Evolutionary conservation across 2,329 filamentous ascomycete species (phyloP).

Genomic region (Simplicillium sp.): DNA sequence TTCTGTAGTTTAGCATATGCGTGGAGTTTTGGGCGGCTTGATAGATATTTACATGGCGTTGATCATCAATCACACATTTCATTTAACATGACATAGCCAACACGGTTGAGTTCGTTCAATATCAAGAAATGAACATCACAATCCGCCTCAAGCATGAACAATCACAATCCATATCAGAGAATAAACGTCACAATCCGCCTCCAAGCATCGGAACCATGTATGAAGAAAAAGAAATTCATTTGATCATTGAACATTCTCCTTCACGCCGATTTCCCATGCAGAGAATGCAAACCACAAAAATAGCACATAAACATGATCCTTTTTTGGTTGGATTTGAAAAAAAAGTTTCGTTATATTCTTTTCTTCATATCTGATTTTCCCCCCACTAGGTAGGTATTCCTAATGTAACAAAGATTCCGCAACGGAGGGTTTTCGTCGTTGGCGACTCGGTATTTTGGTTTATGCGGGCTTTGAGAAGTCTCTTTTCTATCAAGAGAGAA

Average conservation of each 20-base stretch:
- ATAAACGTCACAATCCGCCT: too few species aligned
- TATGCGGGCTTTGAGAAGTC: background rate
- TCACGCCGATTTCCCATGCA: too few species aligned
- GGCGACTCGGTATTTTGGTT: background rate
- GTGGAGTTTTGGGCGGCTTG: conserved; percentile 3
- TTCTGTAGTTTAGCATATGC: background rate
- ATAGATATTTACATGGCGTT: background rate
- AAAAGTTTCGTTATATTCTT: conserved; percentile 3
- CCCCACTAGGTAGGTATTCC: background rate
- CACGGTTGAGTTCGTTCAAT: too few species aligned
- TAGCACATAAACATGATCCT: background rate
- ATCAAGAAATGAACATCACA: too few species aligned
- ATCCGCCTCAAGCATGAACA: too few species aligned
- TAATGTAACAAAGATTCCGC: background rate
- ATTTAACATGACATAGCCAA: too few species aligned
- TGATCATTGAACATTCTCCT: too few species aligned
- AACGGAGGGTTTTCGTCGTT: background rate
- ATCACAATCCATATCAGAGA: too few species aligned
- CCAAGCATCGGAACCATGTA: too few species aligned
- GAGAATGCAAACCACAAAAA: too few species aligned
- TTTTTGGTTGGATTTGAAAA: conserved; percentile 5
- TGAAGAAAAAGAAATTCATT: too few species aligned
- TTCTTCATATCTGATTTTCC: background rate
- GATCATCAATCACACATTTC: too few species aligned
- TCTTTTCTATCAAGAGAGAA: background rate